Conservation (phyloP, 192 early-diverging fungal genomes). For the Podila verticillata region DNA sequence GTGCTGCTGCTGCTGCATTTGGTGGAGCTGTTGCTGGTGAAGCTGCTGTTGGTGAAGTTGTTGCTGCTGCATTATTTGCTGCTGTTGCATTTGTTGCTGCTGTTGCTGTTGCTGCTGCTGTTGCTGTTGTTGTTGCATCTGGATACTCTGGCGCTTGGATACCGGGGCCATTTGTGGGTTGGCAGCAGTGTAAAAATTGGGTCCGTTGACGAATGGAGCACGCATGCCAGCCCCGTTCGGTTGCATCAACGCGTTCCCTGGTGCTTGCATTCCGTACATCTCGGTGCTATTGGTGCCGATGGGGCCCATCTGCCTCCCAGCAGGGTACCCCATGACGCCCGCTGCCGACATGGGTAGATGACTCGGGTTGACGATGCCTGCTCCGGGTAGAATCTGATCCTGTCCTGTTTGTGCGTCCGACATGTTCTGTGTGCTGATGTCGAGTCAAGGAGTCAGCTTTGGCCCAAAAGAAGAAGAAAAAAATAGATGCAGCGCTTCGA, state of each 20-base stretch:
- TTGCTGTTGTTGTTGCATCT: neutral
- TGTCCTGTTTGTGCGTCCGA: conserved; percentile 5
- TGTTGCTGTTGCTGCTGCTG: neutral
- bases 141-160: conserved; percentile 1
- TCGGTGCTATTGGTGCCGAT: conserved; percentile 3
- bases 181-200: neutral
- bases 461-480: neutral
- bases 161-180: neutral
- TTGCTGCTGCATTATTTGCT: neutral
- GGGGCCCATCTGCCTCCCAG: conserved; percentile 3
- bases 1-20: neutral
- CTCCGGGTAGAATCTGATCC: conserved; percentile 7
- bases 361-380: neutral
- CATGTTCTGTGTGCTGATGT: neutral
- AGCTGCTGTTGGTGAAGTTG: neutral
- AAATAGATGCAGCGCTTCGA: neutral
- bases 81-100: neutral
- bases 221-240: neutral
- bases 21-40: neutral
- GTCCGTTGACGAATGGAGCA: neutral
- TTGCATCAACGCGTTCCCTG: conserved; percentile 4
- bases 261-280: conserved; percentile 2
- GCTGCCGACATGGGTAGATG: neutral
- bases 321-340: conserved; percentile 1
- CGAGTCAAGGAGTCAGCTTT: neutral